Evolutionary conservation across 345 rosid species (phyloP).

Genomic region (Schrenkiella parvula): DNA sequence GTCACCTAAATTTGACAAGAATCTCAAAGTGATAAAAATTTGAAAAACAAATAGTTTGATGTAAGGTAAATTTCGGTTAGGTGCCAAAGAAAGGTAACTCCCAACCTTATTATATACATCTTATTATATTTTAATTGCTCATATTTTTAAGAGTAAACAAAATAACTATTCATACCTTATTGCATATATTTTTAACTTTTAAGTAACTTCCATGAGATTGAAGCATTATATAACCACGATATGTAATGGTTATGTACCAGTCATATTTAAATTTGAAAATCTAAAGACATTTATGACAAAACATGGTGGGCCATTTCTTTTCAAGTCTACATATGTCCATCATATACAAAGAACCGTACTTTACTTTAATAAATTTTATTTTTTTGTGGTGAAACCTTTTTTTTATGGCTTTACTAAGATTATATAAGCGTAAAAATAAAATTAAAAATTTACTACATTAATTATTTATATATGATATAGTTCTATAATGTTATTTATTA

Average conservation of each 20-base stretch:
- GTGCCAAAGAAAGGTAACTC: conserved; percentile 20
- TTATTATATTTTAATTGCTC: not conserved
- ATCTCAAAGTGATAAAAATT: not conserved
- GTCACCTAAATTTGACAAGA: conserved; percentile 15
- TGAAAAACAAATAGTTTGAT: not conserved
- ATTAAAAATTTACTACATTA: not conserved
- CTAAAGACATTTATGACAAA: conserved; percentile 26
- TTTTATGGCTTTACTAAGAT: not conserved
- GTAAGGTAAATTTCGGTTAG: conserved; percentile 11
- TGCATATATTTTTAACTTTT: not conserved
- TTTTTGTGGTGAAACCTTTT: not conserved
- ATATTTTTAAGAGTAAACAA: not conserved
- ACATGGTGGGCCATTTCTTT: conserved; percentile 29
- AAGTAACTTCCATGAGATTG: not conserved
- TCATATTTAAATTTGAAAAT: conserved; percentile 24
- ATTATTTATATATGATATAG: not conserved
- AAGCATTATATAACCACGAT: not conserved
- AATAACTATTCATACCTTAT: not conserved
- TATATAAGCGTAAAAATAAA: not conserved
- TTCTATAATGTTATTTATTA: not conserved
- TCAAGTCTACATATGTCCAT: conserved; percentile 19
- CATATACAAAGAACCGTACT: conserved; percentile 16
- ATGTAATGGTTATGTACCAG: conserved; percentile 12
- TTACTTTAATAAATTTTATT: not conserved
- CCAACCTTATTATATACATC: conserved; percentile 20